phyloP scores from a whole-genome alignment of 192 early-diverging fungal genomes.

The Linderina pennispora region DNA sequence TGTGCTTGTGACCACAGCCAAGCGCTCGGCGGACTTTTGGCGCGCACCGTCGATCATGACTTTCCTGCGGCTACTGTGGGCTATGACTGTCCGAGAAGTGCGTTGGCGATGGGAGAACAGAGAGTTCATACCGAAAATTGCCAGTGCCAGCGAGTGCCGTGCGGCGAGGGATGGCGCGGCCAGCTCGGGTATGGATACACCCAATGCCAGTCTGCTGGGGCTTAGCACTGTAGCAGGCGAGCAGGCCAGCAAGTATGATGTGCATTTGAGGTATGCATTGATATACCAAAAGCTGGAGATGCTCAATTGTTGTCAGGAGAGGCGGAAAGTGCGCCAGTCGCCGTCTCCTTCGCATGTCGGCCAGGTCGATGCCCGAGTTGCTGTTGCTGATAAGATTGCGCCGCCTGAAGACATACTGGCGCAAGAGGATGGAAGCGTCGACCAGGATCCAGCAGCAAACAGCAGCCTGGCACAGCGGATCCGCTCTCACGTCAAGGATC shows the following conservation, averaged over 20 bases:
- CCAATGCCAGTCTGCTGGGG: too few species aligned
- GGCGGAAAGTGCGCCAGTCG: conserved; percentile 8
- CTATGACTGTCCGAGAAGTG: conserved; percentile 54
- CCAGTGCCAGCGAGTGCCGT: conserved; percentile 16
- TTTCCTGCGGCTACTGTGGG: conserved; percentile 64
- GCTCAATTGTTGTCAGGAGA: conserved; percentile 72
- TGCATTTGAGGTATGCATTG: conserved; percentile 62
- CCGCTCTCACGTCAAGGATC: conserved; percentile 21
- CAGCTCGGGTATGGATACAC: conserved; percentile 9
- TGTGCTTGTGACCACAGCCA: conserved; percentile 30
- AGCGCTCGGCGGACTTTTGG: conserved; percentile 35
- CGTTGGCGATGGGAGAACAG: conserved; percentile 59
- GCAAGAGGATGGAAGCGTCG: too few species aligned
- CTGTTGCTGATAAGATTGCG: background rate
- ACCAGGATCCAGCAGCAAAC: background rate
- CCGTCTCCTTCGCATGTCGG: background rate
- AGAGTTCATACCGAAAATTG: conserved; percentile 49
- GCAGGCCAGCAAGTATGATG: too few species aligned
- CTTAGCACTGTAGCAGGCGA: too few species aligned
- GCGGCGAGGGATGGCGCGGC: conserved; percentile 1
- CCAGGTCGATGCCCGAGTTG: too few species aligned
- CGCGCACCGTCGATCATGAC: conserved; percentile 54
- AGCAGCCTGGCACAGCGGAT: conserved; percentile 30
- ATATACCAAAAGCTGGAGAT: conserved; percentile 72
- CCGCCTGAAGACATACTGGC: too few species aligned